Percentiles rank a stretch among this genome's conserved stretches.
phyloP scores from a whole-genome alignment of 257 asterid species.

The Jacaranda mimosifolia region DNA sequence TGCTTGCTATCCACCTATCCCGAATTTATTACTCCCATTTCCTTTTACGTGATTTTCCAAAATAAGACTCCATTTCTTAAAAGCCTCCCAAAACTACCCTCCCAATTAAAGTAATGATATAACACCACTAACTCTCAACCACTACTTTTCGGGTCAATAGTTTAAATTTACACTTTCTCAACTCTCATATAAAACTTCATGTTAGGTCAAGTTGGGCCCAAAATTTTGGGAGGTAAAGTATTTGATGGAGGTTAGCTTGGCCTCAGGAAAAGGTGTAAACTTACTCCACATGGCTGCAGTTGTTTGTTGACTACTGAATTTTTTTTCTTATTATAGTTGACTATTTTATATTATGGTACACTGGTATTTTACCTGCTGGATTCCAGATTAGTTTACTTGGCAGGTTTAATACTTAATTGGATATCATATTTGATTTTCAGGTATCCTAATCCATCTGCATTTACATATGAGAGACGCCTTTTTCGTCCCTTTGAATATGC shows the following conservation, averaged over 20 bases:
- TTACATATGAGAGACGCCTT: conserved; percentile 91
- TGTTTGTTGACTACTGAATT: conserved; percentile 17
- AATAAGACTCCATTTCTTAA: too few relatives aligned
- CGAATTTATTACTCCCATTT: background rate
- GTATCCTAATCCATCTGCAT: conserved; percentile 96
- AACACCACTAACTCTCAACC: too few relatives aligned
- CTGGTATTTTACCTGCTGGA: conserved; percentile 24
- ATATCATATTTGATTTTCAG: conserved; percentile 48
- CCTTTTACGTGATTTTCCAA: too few relatives aligned
- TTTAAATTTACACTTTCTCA: too few relatives aligned
- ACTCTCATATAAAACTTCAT: too few relatives aligned
- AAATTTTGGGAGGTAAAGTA: too few relatives aligned
- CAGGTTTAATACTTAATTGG: too few relatives aligned
- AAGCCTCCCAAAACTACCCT: background rate
- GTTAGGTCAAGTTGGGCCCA: too few relatives aligned
- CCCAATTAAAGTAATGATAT: too few relatives aligned
- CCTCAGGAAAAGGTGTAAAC: background rate
- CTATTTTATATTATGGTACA: conserved; percentile 13
- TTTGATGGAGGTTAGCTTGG: background rate
- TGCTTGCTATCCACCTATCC: background rate
- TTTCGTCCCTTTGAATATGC: conserved; percentile 97
- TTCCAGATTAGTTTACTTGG: too few relatives aligned
- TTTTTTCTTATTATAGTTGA: conserved; percentile 1
- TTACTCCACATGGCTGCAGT: background rate
- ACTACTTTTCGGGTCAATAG: too few relatives aligned